A percentile compares a stretch with the other conserved stretches of the same genome.
phyloP scores from a whole-genome alignment of 495 filamentous ascomycete genomes.

The Penicillium antarcticum region DNA sequence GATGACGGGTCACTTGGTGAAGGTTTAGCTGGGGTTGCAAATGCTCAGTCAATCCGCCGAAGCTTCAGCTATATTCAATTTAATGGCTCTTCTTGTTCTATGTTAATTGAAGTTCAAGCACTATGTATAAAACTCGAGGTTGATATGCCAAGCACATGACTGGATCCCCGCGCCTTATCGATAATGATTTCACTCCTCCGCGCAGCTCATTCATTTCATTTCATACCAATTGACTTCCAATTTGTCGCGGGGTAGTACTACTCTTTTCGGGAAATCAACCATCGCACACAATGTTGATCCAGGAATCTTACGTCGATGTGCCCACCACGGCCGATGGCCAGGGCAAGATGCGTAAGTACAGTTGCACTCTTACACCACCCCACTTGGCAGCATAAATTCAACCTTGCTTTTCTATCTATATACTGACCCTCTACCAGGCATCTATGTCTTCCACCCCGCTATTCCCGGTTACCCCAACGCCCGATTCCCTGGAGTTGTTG shows the following conservation, averaged over 20 bases:
- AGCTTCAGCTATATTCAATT: too few relatives aligned
- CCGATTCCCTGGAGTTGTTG: constrained; percentile 83
- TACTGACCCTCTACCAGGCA: constrained; percentile 48
- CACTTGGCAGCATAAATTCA: not conserved
- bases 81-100: too few relatives aligned
- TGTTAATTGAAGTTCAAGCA: not conserved
- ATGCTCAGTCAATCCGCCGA: not conserved
- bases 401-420: not conserved
- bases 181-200: not conserved
- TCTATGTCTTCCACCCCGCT: constrained; percentile 84
- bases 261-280: not conserved
- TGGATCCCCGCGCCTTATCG: constrained; percentile 8
- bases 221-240: not conserved
- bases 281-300: constrained; percentile 57
- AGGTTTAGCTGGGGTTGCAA: not conserved
- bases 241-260: not conserved
- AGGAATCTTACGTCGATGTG: constrained; percentile 65
- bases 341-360: constrained; percentile 57
- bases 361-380: not conserved
- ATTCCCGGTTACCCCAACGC: constrained; percentile 84
- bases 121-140: not conserved
- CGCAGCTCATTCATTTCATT: not conserved
- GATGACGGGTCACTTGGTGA: not conserved
- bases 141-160: constrained; percentile 8
- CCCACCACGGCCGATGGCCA: constrained; percentile 60